These are phyloP conservation scores for Colletotrichum caudatum DNA, from an alignment of 2,329 filamentous ascomycete species.

Conservation along the genomic window DNA sequence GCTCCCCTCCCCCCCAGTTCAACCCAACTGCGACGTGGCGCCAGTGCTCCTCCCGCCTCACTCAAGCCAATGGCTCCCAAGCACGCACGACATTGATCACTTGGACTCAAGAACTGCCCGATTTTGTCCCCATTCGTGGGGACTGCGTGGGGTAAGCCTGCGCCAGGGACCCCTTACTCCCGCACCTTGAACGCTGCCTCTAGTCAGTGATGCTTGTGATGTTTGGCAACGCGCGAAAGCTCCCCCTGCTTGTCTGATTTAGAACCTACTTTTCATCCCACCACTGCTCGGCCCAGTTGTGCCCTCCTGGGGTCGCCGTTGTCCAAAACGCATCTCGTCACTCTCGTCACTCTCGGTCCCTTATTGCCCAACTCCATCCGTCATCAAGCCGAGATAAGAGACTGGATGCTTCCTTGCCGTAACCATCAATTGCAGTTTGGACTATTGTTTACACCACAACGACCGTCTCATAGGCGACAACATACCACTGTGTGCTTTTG, in stretches of 20 bases:
- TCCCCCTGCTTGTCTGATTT: constrained; percentile 32
- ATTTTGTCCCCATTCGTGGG: constrained; percentile 36
- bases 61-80: constrained; percentile 40
- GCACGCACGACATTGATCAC: constrained; percentile 41
- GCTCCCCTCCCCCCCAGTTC: constrained; percentile 19
- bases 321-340: constrained; percentile 32
- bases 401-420: constrained; percentile 31
- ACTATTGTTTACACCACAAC: constrained; percentile 34
- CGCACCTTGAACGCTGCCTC: constrained; percentile 34
- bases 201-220: constrained; percentile 39
- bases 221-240: constrained; percentile 34
- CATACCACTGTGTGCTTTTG: constrained; percentile 33
- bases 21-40: constrained; percentile 44
- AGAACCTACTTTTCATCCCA: constrained; percentile 34
- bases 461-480: constrained; percentile 39
- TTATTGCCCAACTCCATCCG: constrained; percentile 35
- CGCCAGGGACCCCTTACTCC: constrained; percentile 40
- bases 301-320: constrained; percentile 23
- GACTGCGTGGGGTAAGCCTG: constrained; percentile 41
- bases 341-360: constrained; percentile 29
- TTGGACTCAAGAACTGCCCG: constrained; percentile 33
- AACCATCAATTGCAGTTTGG: constrained; percentile 24
- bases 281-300: constrained; percentile 30
- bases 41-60: constrained; percentile 39
- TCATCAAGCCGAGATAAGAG: constrained; percentile 33